Evolutionary conservation across 176 grass and related monocot genomes (phyloP), one percentile per base, ranked within the genome.

Genomic region (Hordeum marinum): DNA sequence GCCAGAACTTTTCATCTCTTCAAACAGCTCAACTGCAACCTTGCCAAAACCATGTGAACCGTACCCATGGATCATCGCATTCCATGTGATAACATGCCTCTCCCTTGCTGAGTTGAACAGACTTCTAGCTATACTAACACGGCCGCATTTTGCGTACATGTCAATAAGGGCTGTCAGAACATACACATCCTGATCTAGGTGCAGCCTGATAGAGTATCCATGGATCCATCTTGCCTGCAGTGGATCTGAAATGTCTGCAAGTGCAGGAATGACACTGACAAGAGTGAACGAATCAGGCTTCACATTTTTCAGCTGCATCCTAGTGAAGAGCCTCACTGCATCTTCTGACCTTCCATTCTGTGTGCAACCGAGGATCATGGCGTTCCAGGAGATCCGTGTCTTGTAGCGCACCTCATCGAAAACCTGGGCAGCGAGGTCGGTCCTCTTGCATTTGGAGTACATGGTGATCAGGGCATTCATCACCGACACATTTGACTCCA

Each of bases 51-150:
- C 92, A 61, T 93, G 86, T 5, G 88, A 90, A 14, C 92, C 79
- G 36, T 88, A 93, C 9, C 92, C 92, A 77, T 94, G 88, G 20
- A 94, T 90, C 92, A 94, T 90, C 0, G 80, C 86, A 27, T 94
- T 94, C 92, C 92, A 94, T 24, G 83, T 88, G 25, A 87, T 88
- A 24, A 90, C 88, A 77, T 94, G 92, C 25, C 69, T 94, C 62
- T 81, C 84, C 42, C 35, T 68, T 52, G 79, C 81, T 2, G 75
- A 69, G 86, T 88, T 31, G 39, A 94, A 94, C 76, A 94, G 88
- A 21, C 27, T 78, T 76, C 86, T 84, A 25, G 92, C 92, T 63
- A 77, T 65, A 21, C 5, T 32, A 39, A 90, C 75, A 9, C 63
- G 43, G 3, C 88, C 88, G 13, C 83, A 90, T 68, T 90, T 94